Evolutionary conservation across 2,329 filamentous ascomycete species (phyloP), one percentile per base, ranked within the genome.

Genomic region (Chaetoscypha palmicola): DNA sequence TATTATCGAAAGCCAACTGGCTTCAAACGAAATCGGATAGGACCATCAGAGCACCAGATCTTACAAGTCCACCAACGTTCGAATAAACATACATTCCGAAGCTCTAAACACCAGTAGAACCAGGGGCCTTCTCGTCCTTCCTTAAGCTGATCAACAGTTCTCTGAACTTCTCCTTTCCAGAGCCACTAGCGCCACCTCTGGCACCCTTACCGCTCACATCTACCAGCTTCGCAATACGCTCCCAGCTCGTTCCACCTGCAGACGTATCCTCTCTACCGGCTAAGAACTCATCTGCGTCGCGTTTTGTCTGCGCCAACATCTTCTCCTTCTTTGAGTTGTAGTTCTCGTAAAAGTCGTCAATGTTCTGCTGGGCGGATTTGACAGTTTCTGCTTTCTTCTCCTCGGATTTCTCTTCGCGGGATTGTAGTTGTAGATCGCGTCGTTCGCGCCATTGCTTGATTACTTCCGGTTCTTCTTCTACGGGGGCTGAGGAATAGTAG

Each of bases 321-420:
- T 97, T 97, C 65, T 98, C 92, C 66, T 92, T 91, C 72, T 96
- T 95, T 66, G 84, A 82, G 72, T 97, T 97, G 74, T 98, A 98
- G 68, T 95, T 96, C 63, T 96, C 90, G 73, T 98, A 98, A 70
- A 97, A 98, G 65, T 96, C 92, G 64, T 98, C 92, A 53, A 98
- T 94, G 65, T 94, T 92, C 64, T 90, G 78, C 62, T 89, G 88
- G 9, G 92, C 92, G 57, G 92, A 88, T 64, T 87, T 81, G 62
- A 96, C 71, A 1, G 89, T 96, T 64, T 91, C 82, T 51, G 79
- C 77, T 64, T 92, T 92, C 69, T 90, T 87, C 53, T 79, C 74
- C 32, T 81, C 79, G 43, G 91, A 91, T 54, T 91, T 79, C 65
- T 94, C 82, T 53, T 87, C 83, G 59, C 91, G 86, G 66, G 90